Conservation (phyloP, 2,329 filamentous ascomycete genomes). For the Fonsecaea nubica region DNA sequence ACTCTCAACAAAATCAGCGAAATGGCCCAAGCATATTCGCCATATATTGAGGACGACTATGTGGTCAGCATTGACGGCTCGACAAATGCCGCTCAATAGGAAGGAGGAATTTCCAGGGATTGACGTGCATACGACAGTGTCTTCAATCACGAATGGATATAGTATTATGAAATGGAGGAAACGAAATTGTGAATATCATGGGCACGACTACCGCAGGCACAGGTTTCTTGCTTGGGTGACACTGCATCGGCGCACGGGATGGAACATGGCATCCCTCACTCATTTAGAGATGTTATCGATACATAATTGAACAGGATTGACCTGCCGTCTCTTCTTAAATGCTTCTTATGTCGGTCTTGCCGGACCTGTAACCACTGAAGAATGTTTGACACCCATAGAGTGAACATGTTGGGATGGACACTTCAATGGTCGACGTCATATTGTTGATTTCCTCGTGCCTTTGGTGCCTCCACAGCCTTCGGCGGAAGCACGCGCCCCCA, state of each 20-base stretch:
- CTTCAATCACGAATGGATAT: constrained; percentile 6
- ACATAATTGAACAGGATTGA: background rate
- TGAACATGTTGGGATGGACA: background rate
- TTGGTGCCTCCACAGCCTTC: background rate
- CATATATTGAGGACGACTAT: constrained; percentile 78
- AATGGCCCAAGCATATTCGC: constrained; percentile 66
- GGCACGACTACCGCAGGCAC: background rate
- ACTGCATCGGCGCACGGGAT: background rate
- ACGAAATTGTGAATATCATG: background rate
- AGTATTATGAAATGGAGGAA: constrained; percentile 1
- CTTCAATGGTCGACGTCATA: constrained; percentile 11
- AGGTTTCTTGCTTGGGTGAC: background rate
- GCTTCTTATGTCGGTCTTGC: background rate
- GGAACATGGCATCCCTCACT: background rate
- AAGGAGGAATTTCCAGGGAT: background rate
- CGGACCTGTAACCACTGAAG: background rate
- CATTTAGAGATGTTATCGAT: background rate
- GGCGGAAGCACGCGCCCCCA: constrained; percentile 9
- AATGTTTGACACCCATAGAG: background rate
- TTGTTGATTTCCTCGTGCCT: constrained; percentile 3
- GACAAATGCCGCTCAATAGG: constrained; percentile 5
- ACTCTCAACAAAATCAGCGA: constrained; percentile 71
- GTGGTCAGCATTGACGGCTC: constrained; percentile 60
- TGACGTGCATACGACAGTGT: constrained; percentile 1
- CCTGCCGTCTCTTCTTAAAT: background rate